Base-by-base conservation (phyloP, 2,329 filamentous ascomycete genomes). In the Moelleriella libera region DNA sequence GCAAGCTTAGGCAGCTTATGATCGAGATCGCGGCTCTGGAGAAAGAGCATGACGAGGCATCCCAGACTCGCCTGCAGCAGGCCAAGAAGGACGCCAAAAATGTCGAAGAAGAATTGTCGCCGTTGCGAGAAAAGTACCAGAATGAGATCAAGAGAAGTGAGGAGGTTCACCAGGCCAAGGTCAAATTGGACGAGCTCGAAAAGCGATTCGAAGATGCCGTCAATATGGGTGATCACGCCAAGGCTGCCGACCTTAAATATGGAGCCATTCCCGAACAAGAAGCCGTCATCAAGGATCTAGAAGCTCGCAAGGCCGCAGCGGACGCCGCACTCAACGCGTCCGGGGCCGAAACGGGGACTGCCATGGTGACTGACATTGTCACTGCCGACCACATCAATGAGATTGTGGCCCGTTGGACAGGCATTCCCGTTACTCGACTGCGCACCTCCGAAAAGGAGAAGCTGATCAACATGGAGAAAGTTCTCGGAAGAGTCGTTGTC, bases 321-420 rank as follows among this genome's bases (percentile, higher is more conserved):
- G 92, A 97, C 62, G 83, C 81, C 8, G 77, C 76, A 11, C 68
- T 82, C n/a, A 80, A 71, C 56, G 68, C 70, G 5, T 63, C 61
- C 8, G 69, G 68, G 31, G 67, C 69, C 30, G 85, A 85, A 37
- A 66, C 72, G 4, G 77, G 78, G 48, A 78, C 81, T 47, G 78
- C 86, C 29, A 82, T 97, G 63, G 77, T 97, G 47, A 94, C 89
- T 3, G 92, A 98, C 61, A 78, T 92, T 44, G 92, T 98, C 54
- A 92, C 92, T 5, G 88, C 89, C 9, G 92, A 98, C 54, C 89
- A 98, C 65, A 98, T 98, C 74, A 97, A 98, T 63, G 90, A 97
- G 61, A 98, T 98, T 51, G 92, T 98, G 47, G 85, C 85, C 47
- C 83, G 88, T 51, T 96, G 89, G 87, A 98, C 92, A n/a, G 92